phyloP scores from a whole-genome alignment of 2,329 filamentous ascomycete genomes.

The Dendrostoma leiphaemia region DNA sequence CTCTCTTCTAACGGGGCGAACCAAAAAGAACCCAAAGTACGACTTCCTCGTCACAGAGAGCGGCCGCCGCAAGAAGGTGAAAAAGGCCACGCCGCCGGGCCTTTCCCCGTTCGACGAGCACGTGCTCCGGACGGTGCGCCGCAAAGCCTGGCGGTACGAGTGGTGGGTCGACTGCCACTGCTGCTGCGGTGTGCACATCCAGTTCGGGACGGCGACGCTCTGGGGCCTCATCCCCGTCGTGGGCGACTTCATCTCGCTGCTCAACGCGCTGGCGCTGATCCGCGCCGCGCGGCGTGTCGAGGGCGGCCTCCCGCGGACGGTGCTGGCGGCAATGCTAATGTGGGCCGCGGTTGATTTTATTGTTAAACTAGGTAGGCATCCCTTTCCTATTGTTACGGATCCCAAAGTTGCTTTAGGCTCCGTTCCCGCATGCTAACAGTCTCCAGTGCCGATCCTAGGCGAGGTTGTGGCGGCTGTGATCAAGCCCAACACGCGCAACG shows the following conservation, averaged over 20 bases:
- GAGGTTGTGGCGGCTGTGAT: constrained; percentile 14
- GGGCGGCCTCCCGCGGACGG: constrained; percentile 9
- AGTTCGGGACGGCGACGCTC: constrained; percentile 16
- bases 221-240: constrained; percentile 16
- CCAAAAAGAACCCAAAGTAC: constrained; percentile 13
- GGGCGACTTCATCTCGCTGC: constrained; percentile 14
- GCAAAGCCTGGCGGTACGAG: constrained; percentile 18
- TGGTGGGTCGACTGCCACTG: constrained; percentile 20
- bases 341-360: constrained; percentile 17
- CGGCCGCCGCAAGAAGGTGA: constrained; percentile 16
- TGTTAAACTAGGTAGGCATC: constrained; percentile 15
- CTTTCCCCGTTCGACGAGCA: constrained; percentile 12
- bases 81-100: constrained; percentile 10
- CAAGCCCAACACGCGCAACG: constrained; percentile 18
- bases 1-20: too few relatives aligned
- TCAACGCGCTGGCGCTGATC: constrained; percentile 15
- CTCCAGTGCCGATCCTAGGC: constrained; percentile 12
- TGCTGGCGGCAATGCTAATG: constrained; percentile 8
- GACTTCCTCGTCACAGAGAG: constrained; percentile 13
- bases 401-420: too few relatives aligned
- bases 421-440: too few relatives aligned
- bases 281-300: constrained; percentile 11
- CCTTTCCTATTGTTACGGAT: too few relatives aligned
- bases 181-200: constrained; percentile 17
- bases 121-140: constrained; percentile 11